A percentile compares a stretch with the other conserved stretches of the same genome.
phyloP scores from a whole-genome alignment of 768 basidiomycete species.

The Amanita polypyramis region DNA sequence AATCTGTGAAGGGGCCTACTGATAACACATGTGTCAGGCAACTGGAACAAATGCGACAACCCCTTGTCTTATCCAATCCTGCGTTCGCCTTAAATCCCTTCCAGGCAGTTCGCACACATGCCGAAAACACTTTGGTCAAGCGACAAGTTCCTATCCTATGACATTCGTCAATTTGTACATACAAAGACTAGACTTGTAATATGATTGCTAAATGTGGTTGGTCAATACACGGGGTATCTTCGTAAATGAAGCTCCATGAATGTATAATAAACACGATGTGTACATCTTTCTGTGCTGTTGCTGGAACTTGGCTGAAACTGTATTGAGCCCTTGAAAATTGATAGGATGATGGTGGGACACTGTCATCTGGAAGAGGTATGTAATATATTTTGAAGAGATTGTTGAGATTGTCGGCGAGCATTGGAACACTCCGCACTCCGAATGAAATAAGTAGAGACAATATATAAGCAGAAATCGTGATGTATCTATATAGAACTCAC shows the following conservation, averaged over 20 bases:
- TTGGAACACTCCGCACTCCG: no score
- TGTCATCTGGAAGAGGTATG: slow-evolving; percentile 11
- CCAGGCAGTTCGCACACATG: slow-evolving; percentile 69
- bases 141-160: slow-evolving; percentile 17
- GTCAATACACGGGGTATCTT: not conserved
- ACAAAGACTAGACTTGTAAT: not conserved
- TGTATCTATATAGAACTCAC: no score
- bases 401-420: no score
- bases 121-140: slow-evolving; percentile 64
- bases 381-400: slow-evolving; percentile 7
- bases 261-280: slow-evolving; percentile 7
- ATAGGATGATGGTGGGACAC: slow-evolving; percentile 6
- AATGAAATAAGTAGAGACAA: no score
- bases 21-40: slow-evolving; percentile 29
- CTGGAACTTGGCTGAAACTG: slow-evolving; percentile 1
- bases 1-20: not conserved
- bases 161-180: not conserved
- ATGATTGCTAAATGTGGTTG: not conserved
- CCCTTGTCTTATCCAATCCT: slow-evolving; percentile 55
- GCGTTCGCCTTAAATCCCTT: slow-evolving; percentile 64
- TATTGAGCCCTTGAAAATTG: slow-evolving; percentile 5
- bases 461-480: no score
- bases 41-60: slow-evolving; percentile 58
- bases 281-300: slow-evolving; percentile 6
- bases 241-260: not conserved